Evolutionary conservation across 1,139 yeast species (phyloP), one percentile per base, ranked within the genome.

Genomic region (Chernovozyma aurita): DNA sequence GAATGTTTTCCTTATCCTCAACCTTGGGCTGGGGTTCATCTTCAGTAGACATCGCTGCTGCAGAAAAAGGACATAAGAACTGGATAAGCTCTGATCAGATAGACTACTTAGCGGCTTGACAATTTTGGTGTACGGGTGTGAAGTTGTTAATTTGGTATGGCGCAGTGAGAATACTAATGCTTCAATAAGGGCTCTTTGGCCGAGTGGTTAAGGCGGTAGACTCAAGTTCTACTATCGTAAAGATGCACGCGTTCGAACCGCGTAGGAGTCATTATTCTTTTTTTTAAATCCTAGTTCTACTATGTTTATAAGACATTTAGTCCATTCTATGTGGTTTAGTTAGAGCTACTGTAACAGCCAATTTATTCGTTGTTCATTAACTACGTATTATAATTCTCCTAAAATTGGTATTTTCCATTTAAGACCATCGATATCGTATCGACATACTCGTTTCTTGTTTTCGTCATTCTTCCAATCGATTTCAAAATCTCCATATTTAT

Each of bases 331-430:
- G n/a, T n/a, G n/a, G n/a, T n/a, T n/a, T n/a, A n/a, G n/a, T n/a
- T n/a, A n/a, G n/a, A n/a, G n/a, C n/a, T n/a, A n/a, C n/a, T n/a
- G n/a, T 18, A 30, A 30, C 25, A 30, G 18, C 24, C 32, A 11
- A 22, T n/a, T 11, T 22, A 22, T 22, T 22, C 11, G n/a, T 11
- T 11, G 25, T n/a, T 22, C 25, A 11, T 22, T 22, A n/a, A 24
- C 14, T 24, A n/a, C 11, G 25, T 22, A n/a, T 7, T 31, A 67
- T 7, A 68, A 47, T 41, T 70, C 74, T 15, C 73, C 67, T 6
- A 72, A 43, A 3, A 73, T 65, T 2, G 76, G 73, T 41, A 75
- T 65, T 42, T 73, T 73, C 79, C 80, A 75, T 42, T 69, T 72
- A 28, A 74, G 48, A 1, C 78, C 78, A 32, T 63, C 61, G 32